phyloP scores from a whole-genome alignment of 2,329 filamentous ascomycete species.

The Trichothecium sympodiale region DNA sequence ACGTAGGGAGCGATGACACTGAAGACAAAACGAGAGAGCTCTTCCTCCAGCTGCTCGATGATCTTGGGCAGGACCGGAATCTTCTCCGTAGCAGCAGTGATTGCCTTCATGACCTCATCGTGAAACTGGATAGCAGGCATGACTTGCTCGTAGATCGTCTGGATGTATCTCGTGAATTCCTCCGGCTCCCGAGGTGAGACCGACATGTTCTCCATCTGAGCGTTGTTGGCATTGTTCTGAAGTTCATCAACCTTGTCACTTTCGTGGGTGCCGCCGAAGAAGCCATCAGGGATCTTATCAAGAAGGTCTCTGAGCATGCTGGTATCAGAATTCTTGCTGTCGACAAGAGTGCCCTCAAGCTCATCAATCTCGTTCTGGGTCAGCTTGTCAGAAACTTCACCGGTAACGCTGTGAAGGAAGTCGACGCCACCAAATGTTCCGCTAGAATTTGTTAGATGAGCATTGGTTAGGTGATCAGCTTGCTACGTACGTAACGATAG shows the following conservation, averaged over 20 bases:
- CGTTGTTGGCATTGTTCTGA: slow-evolving; percentile 60
- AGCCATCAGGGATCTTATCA: slow-evolving; percentile 67
- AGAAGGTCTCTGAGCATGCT: slow-evolving; percentile 71
- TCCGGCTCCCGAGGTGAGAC: slow-evolving; percentile 74
- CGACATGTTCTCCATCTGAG: slow-evolving; percentile 63
- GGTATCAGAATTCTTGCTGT: slow-evolving; percentile 52
- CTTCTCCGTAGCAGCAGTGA: slow-evolving; percentile 68
- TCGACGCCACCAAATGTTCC: slow-evolving; percentile 93
- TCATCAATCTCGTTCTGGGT: slow-evolving; percentile 85
- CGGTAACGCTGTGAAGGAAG: slow-evolving; percentile 79
- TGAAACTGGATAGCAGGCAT: slow-evolving; percentile 89
- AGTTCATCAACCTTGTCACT: slow-evolving; percentile 69
- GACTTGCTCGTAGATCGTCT: slow-evolving; percentile 64
- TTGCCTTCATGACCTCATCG: slow-evolving; percentile 72
- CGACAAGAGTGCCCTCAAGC: slow-evolving; percentile 70
- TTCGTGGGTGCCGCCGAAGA: slow-evolving; percentile 68
- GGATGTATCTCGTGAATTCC: slow-evolving; percentile 68
- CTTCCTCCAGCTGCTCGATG: slow-evolving; percentile 76
- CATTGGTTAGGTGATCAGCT: neutral
- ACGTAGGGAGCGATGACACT: slow-evolving; percentile 83
- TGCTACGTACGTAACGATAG: slow-evolving; percentile 51
- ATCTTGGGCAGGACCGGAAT: slow-evolving; percentile 79
- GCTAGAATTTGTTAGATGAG: neutral
- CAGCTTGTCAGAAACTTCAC: slow-evolving; percentile 75
- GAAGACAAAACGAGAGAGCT: slow-evolving; percentile 83